Conservation (phyloP, 2,329 filamentous ascomycete genomes). For the Pestalotiopsis sp. region DNA sequence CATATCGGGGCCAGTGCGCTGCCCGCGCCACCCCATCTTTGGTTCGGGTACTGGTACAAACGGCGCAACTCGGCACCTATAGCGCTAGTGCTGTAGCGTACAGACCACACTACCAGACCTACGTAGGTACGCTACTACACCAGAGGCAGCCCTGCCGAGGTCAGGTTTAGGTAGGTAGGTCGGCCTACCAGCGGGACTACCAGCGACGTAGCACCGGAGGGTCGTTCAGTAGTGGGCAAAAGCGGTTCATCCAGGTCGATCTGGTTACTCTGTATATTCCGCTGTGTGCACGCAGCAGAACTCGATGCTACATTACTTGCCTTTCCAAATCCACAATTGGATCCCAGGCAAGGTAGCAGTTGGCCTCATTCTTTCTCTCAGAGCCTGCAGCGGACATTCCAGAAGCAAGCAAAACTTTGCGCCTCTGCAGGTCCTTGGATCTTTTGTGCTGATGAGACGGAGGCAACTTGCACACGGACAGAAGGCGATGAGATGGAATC, state of each 20-base stretch:
- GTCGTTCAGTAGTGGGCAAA: not conserved
- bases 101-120: not conserved
- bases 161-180: not conserved
- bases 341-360: not conserved
- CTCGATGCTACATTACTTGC: not conserved
- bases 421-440: not conserved
- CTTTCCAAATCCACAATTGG: not conserved
- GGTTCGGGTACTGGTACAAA: slow-evolving; percentile 10
- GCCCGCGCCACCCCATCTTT: slow-evolving; percentile 21
- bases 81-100: not conserved
- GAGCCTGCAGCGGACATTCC: not conserved
- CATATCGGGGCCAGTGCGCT: slow-evolving; percentile 27
- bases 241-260: not conserved
- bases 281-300: not conserved
- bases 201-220: not conserved
- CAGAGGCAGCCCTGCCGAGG: not conserved
- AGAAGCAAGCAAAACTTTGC: not conserved
- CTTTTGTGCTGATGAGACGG: not conserved
- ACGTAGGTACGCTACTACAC: not conserved
- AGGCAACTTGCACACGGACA: not conserved
- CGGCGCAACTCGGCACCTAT: not conserved
- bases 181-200: not conserved
- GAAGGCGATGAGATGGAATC: not conserved
- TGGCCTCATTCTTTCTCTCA: not conserved
- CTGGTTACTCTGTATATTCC: not conserved